phyloP scores from a whole-genome alignment of 2,329 filamentous ascomycete genomes.

The Huntiella bhutanensis region DNA sequence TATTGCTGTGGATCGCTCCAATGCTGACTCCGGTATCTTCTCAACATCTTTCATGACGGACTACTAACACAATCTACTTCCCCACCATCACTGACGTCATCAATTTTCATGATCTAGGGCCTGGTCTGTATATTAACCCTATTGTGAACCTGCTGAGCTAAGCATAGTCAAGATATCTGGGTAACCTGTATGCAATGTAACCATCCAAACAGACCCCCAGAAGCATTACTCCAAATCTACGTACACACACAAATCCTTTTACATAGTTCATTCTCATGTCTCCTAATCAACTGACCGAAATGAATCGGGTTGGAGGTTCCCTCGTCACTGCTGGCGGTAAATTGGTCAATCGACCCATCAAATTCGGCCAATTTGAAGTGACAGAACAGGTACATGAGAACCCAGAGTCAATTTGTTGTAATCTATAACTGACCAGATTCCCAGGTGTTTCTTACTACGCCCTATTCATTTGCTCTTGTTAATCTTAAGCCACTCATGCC shows the following conservation, averaged over 20 bases:
- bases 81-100: too few species aligned
- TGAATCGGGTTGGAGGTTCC: not conserved
- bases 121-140: too few species aligned
- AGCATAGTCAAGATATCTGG: too few species aligned
- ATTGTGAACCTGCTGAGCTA: too few species aligned
- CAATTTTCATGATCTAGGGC: too few species aligned
- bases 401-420: not conserved
- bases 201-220: too few species aligned
- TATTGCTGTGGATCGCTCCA: too few species aligned
- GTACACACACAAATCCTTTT: not conserved
- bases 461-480: conserved; percentile 68
- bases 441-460: conserved; percentile 73
- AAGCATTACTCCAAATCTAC: too few species aligned
- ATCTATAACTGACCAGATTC: not conserved
- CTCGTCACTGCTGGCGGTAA: not conserved
- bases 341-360: conserved; percentile 21
- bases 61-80: too few species aligned
- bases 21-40: too few species aligned
- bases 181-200: too few species aligned
- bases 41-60: too few species aligned
- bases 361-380: conserved; percentile 61
- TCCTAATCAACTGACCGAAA: not conserved
- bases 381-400: conserved; percentile 41
- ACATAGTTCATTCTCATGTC: not conserved
- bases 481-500: conserved; percentile 91